Conservation (phyloP, 306 rosid genomes). For the Vigna reflexopilosa region DNA sequence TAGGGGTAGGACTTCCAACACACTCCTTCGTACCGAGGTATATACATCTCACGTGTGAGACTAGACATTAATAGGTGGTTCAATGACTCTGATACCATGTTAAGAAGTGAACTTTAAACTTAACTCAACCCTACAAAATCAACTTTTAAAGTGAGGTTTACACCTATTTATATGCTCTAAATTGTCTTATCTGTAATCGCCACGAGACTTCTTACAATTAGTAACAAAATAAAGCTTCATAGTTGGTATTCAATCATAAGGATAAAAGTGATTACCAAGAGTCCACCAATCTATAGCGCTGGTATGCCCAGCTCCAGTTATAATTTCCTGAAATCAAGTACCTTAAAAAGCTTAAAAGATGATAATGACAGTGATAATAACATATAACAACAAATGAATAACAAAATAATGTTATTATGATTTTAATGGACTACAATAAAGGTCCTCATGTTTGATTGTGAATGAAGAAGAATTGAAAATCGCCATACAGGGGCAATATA, state of each 20-base stretch:
- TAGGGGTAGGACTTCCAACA: too few species aligned
- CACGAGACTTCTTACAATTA: background rate
- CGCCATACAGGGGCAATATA: constrained; percentile 95
- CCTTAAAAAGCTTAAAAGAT: constrained; percentile 45
- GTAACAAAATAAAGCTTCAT: background rate
- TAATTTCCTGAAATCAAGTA: constrained; percentile 86
- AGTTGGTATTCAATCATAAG: constrained; percentile 25
- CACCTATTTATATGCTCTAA: too few species aligned
- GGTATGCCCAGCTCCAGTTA: constrained; percentile 82
- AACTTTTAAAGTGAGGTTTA: too few species aligned
- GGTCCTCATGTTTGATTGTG: background rate
- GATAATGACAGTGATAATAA: constrained; percentile 22
- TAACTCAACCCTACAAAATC: too few species aligned
- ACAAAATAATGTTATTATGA: background rate
- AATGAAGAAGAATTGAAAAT: constrained; percentile 45
- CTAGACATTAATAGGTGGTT: too few species aligned
- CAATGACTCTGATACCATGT: too few species aligned
- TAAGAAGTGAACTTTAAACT: too few species aligned
- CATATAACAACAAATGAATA: background rate
- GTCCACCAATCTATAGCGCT: constrained; percentile 99
- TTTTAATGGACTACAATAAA: background rate
- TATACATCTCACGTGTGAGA: too few species aligned
- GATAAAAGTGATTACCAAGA: constrained; percentile 67
- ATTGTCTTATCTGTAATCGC: too few species aligned
- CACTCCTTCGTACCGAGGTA: too few species aligned